phyloP scores from a whole-genome alignment of 2,329 filamentous ascomycete species.

The Metarhizium robertsii region DNA sequence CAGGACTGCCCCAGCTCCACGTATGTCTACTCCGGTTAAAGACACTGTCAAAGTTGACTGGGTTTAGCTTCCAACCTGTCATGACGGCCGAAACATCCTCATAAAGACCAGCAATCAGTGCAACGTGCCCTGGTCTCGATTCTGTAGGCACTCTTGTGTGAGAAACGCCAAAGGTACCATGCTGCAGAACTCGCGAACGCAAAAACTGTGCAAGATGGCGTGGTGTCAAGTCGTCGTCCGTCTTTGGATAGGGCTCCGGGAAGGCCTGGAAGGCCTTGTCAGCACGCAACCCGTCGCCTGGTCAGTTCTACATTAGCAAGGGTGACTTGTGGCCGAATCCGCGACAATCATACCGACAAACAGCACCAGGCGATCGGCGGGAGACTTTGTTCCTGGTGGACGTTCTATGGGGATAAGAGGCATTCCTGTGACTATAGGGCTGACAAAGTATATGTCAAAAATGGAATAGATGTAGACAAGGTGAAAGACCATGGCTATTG shows the following conservation, averaged over 20 bases:
- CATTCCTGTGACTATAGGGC: constrained; percentile 95
- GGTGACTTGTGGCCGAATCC: not conserved
- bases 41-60: constrained; percentile 96
- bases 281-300: constrained; percentile 84
- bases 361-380: constrained; percentile 81
- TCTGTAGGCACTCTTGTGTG: constrained; percentile 96
- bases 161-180: constrained; percentile 94
- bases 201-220: constrained; percentile 84
- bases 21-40: constrained; percentile 96
- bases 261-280: constrained; percentile 97
- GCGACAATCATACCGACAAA: constrained; percentile 62
- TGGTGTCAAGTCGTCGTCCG: constrained; percentile 56
- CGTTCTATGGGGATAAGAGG: constrained; percentile 64
- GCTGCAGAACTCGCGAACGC: constrained; percentile 75
- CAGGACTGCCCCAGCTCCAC: constrained; percentile 98
- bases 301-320: not conserved
- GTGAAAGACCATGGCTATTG: constrained; percentile 85
- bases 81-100: constrained; percentile 96
- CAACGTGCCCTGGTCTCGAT: constrained; percentile 91
- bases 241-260: constrained; percentile 69
- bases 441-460: constrained; percentile 98
- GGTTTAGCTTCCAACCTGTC: constrained; percentile 97
- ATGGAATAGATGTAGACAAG: constrained; percentile 90
- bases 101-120: constrained; percentile 90
- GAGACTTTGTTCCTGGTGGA: constrained; percentile 47